A percentile compares a stretch with the other conserved stretches of the same genome.
Evolutionary conservation across 495 filamentous ascomycete species (phyloP).

Genomic region (Xylaria nigripes): DNA sequence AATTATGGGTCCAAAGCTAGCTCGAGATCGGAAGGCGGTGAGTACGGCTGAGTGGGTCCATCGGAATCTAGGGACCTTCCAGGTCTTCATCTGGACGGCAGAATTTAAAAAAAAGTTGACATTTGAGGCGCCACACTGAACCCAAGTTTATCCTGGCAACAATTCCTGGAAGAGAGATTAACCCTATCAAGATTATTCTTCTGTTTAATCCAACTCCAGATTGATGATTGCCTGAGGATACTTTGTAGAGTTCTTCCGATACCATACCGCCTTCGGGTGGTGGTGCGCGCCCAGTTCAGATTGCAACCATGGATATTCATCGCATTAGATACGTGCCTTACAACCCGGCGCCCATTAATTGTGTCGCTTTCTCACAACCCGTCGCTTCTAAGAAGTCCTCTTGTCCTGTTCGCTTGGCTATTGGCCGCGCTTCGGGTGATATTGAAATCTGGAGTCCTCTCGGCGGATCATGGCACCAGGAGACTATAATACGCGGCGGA

Average conservation of each 20-base stretch:
- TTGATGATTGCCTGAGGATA: background rate
- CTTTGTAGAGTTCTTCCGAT: background rate
- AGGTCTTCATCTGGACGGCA: slow-evolving; percentile 6
- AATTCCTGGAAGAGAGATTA: background rate
- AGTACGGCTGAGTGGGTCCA: background rate
- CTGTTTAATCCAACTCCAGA: background rate
- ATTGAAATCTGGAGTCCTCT: slow-evolving; percentile 98
- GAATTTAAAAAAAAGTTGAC: slow-evolving; percentile 14
- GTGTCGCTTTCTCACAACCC: slow-evolving; percentile 84
- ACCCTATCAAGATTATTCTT: background rate
- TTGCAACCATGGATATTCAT: slow-evolving; percentile 80
- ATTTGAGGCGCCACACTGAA: background rate
- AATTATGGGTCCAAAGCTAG: background rate
- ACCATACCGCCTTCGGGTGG: background rate
- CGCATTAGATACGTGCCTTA: slow-evolving; percentile 96
- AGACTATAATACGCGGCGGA: slow-evolving; percentile 75
- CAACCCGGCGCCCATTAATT: slow-evolving; percentile 85
- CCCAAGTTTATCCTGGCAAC: background rate
- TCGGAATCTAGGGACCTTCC: background rate
- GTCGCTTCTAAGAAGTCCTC: slow-evolving; percentile 50
- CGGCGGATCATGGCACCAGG: slow-evolving; percentile 79
- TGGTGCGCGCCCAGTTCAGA: background rate
- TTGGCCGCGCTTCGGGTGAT: slow-evolving; percentile 90
- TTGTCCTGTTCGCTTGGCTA: slow-evolving; percentile 61
- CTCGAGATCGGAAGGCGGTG: slow-evolving; percentile 6